Conservation (phyloP, 257 asterid species). For the Orobanche coerulescens region DNA sequence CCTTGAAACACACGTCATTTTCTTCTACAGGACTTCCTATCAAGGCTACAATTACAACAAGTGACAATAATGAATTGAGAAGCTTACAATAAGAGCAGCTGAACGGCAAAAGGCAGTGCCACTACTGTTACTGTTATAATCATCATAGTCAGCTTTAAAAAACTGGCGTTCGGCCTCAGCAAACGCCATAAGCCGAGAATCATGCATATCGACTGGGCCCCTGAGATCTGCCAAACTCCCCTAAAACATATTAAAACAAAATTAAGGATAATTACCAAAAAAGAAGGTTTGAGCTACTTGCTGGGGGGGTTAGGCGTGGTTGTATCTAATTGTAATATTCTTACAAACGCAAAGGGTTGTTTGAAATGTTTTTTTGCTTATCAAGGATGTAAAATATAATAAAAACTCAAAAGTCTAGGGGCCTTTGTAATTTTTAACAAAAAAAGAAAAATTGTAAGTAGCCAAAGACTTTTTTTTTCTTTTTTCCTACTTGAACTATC, state of each 20-base stretch:
- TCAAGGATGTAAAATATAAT: no score
- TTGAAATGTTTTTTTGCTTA: no score
- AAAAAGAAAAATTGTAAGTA: no score
- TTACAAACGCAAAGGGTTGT: not conserved
- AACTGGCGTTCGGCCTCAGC: slow-evolving; percentile 94
- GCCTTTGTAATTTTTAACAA: no score
- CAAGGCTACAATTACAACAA: no score
- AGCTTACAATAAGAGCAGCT: slow-evolving; percentile 86
- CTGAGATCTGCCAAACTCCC: slow-evolving; percentile 91
- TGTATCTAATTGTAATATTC: not conserved
- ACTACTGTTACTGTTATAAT: slow-evolving; percentile 61
- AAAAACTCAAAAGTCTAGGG: no score
- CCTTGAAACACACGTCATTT: no score
- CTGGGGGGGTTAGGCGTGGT: no score
- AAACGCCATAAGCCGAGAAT: slow-evolving; percentile 79
- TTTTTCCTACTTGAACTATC: no score
- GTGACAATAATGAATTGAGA: not conserved
- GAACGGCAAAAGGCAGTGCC: slow-evolving; percentile 97
- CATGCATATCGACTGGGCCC: slow-evolving; percentile 74
- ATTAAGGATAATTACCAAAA: not conserved
- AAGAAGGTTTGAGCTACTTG: no score
- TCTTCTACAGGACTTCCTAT: no score
- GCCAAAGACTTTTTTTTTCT: no score
- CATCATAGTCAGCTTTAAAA: slow-evolving; percentile 86
- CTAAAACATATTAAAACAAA: slow-evolving; percentile 29